Percentiles rank a stretch among this genome's conserved stretches.
Evolutionary conservation across 2,329 filamentous ascomycete genomes (phyloP).

Genomic region (Fusarium sp.): DNA sequence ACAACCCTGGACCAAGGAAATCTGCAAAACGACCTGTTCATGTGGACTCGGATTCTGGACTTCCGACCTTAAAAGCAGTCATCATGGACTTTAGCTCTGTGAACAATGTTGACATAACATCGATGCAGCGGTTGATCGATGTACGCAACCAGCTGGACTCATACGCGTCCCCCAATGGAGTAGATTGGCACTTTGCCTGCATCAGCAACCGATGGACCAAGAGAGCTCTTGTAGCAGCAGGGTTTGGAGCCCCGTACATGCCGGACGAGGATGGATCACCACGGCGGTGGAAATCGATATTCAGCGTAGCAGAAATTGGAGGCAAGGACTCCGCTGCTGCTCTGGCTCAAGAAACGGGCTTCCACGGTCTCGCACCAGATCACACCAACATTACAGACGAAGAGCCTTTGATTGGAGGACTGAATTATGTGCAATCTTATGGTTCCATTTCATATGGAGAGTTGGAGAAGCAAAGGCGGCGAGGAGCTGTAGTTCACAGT

Average conservation of each 20-base stretch:
- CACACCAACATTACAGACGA: conserved; percentile 56
- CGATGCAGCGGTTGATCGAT: conserved; percentile 91
- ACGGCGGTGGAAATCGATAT: conserved; percentile 92
- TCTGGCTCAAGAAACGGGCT: conserved; percentile 73
- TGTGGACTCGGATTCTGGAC: conserved; percentile 56
- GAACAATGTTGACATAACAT: conserved; percentile 94
- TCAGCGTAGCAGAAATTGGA: conserved; percentile 89
- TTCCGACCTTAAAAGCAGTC: conserved; percentile 85
- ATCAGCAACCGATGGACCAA: conserved; percentile 94
- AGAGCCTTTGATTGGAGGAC: conserved; percentile 51
- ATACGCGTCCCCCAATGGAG: conserved; percentile 82
- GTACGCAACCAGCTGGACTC: conserved; percentile 93
- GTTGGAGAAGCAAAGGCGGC: conserved; percentile 59
- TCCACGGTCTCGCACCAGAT: conserved; percentile 48
- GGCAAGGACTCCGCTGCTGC: conserved; percentile 77
- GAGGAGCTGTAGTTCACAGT: conserved; percentile 80
- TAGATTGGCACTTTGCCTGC: conserved; percentile 97
- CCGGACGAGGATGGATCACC: conserved; percentile 58
- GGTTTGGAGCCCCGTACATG: conserved; percentile 85
- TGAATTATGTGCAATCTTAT: conserved; percentile 23
- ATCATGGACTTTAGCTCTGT: conserved; percentile 95
- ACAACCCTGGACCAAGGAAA: conserved; percentile 80
- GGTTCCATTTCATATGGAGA: conserved; percentile 40
- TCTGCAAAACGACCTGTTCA: conserved; percentile 59
- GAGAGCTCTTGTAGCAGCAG: conserved; percentile 85